phyloP scores from a whole-genome alignment of 306 rosid genomes.

The Trifolium fragiferum region DNA sequence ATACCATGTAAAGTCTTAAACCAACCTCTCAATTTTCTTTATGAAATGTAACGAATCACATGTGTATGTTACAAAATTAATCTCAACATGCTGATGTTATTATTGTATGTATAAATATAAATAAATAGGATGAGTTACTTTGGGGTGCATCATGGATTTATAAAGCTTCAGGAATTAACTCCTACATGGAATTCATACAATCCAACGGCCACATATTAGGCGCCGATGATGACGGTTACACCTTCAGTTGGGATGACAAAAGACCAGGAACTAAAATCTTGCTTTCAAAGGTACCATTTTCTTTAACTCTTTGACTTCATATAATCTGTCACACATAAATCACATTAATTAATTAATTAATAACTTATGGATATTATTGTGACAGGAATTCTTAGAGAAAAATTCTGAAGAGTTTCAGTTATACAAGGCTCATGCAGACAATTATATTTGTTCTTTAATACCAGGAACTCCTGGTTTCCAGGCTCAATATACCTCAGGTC shows the following conservation, averaged over 20 bases:
- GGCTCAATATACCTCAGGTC: conserved; percentile 81
- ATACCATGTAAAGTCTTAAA: conserved; percentile 61
- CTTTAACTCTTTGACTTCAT: background rate
- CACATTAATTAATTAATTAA: background rate
- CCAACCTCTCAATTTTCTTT: background rate
- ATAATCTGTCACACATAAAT: background rate
- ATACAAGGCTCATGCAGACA: conserved; percentile 83
- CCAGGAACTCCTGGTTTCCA: conserved; percentile 68
- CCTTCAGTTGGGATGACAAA: conserved; percentile 96
- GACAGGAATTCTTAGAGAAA: conserved; percentile 68
- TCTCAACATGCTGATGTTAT: background rate
- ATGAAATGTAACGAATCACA: background rate
- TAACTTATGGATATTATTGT: background rate
- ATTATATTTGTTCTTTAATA: conserved; percentile 75
- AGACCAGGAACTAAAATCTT: conserved; percentile 82
- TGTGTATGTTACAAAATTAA: background rate
- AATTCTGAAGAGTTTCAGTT: conserved; percentile 58
- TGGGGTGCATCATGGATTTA: conserved; percentile 97
- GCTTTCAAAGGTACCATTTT: conserved; percentile 68
- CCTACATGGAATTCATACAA: conserved; percentile 63
- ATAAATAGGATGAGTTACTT: conserved; percentile 81
- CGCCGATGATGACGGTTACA: conserved; percentile 73
- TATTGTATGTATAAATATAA: background rate
- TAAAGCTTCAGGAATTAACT: conserved; percentile 63
- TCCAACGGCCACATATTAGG: conserved; percentile 86